A percentile compares a stretch with the other conserved stretches of the same genome.
These are phyloP conservation scores for Cryomyces minteri DNA, from an alignment of 495 filamentous ascomycete genomes.

Conservation along the genomic window DNA sequence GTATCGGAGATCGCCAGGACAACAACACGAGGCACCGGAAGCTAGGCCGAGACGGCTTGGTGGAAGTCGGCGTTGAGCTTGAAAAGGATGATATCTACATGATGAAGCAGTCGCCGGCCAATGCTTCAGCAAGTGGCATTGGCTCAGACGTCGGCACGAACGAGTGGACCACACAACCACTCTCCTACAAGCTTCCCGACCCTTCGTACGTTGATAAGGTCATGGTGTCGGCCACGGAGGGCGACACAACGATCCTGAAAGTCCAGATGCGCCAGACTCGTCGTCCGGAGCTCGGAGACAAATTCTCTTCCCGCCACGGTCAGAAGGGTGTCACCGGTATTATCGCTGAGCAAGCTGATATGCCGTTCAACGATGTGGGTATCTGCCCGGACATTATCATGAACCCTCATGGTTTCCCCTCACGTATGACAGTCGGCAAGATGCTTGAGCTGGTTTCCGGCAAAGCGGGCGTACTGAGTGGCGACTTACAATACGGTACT, in stretches of 20 bases:
- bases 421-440: slow-evolving; percentile 98
- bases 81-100: slow-evolving; percentile 63
- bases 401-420: slow-evolving; percentile 99
- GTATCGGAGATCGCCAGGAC: slow-evolving; percentile 42
- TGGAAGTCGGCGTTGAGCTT: slow-evolving; percentile 61
- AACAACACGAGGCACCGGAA: slow-evolving; percentile 49
- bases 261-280: slow-evolving; percentile 85
- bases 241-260: slow-evolving; percentile 66
- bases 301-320: slow-evolving; percentile 28
- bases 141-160: slow-evolving; percentile 33
- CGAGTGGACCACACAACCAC: slow-evolving; percentile 38
- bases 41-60: slow-evolving; percentile 65
- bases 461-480: slow-evolving; percentile 75
- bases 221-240: slow-evolving; percentile 72
- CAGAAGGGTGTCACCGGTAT: slow-evolving; percentile 70
- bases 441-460: slow-evolving; percentile 90
- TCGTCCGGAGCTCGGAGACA: slow-evolving; percentile 62
- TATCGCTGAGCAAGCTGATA: slow-evolving; percentile 86
- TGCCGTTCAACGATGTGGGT: slow-evolving; percentile 87
- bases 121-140: slow-evolving; percentile 43
- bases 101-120: slow-evolving; percentile 66
- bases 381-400: slow-evolving; percentile 97
- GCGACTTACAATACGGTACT: slow-evolving; percentile 75
- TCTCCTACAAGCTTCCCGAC: slow-evolving; percentile 71
- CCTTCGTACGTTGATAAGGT: slow-evolving; percentile 86